Base-by-base conservation (phyloP, 225 moss, liverwort and hornwort species). In the Pleurozium schreberi region DNA sequence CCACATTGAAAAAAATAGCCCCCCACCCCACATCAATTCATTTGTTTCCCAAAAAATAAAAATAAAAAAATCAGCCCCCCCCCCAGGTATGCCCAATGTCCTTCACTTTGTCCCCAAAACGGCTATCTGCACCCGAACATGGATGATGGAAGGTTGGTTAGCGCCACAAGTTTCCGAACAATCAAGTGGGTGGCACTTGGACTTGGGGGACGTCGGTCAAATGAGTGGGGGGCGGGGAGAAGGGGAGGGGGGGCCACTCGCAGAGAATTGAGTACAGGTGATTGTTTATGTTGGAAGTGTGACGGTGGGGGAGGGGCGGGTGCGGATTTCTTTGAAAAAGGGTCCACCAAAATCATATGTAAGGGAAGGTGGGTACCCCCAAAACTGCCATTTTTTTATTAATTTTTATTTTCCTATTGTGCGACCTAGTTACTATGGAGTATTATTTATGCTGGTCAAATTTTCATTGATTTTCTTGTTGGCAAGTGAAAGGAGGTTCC, bases 351-450 rank as follows among this genome's bases (percentile, higher is more conserved):
- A 71, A 14, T 27, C 27, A 71, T 71, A 23, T 40, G 4, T 7
- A 68, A 36, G 19, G 68, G 33, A 34, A 65, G 18, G 65, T 63
- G 22, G 67, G 21, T 38, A 11, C 6, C 38, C 6, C 11, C 20
- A 5, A 22, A 9, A 5, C 1, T 2, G 3, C 5, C 11, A 67
- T 6, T n/a, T n/a, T n/a, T n/a, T n/a, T n/a, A n/a, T n/a, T n/a
- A n/a, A n/a, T n/a, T n/a, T n/a, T n/a, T n/a, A n/a, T n/a, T n/a
- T n/a, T n/a, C n/a, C n/a, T n/a, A n/a, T n/a, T n/a, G n/a, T n/a
- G n/a, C n/a, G n/a, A n/a, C n/a, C n/a, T n/a, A n/a, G n/a, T n/a
- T n/a, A n/a, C n/a, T n/a, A n/a, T n/a, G n/a, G n/a, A n/a, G n/a
- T n/a, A n/a, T n/a, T n/a, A n/a, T n/a, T n/a, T n/a, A n/a, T n/a